Conservation (phyloP, 2,329 filamentous ascomycete species). For the Diplodia mutila region DNA sequence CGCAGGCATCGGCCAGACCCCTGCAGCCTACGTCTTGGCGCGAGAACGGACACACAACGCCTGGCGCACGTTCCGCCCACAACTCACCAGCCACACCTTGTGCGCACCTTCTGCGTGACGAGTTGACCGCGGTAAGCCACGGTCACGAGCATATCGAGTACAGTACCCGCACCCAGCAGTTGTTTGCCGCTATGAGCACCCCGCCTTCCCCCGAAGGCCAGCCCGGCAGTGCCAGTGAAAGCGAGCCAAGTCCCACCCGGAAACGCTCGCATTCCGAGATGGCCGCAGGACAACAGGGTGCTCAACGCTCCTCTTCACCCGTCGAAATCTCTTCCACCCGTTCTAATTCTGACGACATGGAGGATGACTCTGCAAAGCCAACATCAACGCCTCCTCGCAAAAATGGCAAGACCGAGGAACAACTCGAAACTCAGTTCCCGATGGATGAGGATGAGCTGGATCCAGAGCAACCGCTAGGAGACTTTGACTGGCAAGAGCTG, state of each 20-base stretch:
- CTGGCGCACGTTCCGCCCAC: conserved; percentile 4
- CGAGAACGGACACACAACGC: background rate
- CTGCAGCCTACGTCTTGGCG: conserved; percentile 12
- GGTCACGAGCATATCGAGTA: background rate
- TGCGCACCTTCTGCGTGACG: background rate
- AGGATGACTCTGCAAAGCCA: background rate
- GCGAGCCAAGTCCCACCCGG: background rate
- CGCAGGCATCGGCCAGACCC: conserved; percentile 7
- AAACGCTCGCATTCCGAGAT: conserved; percentile 30
- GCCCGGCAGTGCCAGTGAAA: background rate
- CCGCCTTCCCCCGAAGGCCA: background rate
- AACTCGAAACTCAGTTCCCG: conserved; percentile 18
- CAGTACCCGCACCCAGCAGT: background rate
- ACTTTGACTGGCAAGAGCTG: conserved; percentile 80
- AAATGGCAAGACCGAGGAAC: conserved; percentile 27
- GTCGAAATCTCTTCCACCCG: background rate
- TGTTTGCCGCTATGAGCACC: background rate
- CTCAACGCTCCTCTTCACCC: background rate
- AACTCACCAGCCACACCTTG: conserved; percentile 19
- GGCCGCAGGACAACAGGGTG: conserved; percentile 26
- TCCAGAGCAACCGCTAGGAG: conserved; percentile 43
- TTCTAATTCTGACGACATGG: background rate
- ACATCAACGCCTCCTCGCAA: background rate
- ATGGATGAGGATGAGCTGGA: conserved; percentile 28
- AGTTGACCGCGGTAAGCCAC: background rate